These are phyloP conservation scores for Massarina eburnea DNA, from an alignment of 2,329 filamentous ascomycete species.

Conservation along the genomic window DNA sequence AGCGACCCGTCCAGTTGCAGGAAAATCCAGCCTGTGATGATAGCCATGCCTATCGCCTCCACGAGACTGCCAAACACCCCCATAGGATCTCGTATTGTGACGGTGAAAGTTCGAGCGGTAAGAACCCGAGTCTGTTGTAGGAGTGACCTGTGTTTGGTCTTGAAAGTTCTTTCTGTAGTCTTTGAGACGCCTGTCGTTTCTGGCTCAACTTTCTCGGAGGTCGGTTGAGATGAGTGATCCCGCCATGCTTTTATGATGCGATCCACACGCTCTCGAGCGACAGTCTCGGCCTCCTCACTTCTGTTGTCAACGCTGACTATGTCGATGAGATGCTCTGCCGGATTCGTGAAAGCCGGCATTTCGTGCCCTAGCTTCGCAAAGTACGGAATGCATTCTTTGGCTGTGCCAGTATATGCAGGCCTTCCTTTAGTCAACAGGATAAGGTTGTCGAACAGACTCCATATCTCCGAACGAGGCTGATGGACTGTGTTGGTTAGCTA, in stretches of 20 bases:
- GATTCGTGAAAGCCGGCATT: constrained; percentile 73
- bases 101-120: constrained; percentile 68
- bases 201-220: constrained; percentile 15
- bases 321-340: constrained; percentile 75
- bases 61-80: constrained; percentile 71
- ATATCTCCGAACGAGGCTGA: constrained; percentile 77
- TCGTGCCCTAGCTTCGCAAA: constrained; percentile 63
- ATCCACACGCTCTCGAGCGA: constrained; percentile 62
- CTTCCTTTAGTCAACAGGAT: constrained; percentile 68
- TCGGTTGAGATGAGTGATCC: constrained; percentile 16
- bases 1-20: constrained; percentile 65
- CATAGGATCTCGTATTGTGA: constrained; percentile 75
- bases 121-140: constrained; percentile 65
- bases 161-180: constrained; percentile 12
- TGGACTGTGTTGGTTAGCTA: constrained; percentile 53
- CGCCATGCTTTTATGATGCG: constrained; percentile 63
- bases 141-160: constrained; percentile 57
- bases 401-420: constrained; percentile 67
- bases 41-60: constrained; percentile 69
- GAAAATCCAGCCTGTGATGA: constrained; percentile 75
- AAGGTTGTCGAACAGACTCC: constrained; percentile 73
- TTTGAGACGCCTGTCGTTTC: constrained; percentile 3
- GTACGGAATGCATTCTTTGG: constrained; percentile 62
- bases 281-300: constrained; percentile 64
- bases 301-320: constrained; percentile 74